Conservation (phyloP, 768 basidiomycete genomes). For the Pholiota molesta region DNA sequence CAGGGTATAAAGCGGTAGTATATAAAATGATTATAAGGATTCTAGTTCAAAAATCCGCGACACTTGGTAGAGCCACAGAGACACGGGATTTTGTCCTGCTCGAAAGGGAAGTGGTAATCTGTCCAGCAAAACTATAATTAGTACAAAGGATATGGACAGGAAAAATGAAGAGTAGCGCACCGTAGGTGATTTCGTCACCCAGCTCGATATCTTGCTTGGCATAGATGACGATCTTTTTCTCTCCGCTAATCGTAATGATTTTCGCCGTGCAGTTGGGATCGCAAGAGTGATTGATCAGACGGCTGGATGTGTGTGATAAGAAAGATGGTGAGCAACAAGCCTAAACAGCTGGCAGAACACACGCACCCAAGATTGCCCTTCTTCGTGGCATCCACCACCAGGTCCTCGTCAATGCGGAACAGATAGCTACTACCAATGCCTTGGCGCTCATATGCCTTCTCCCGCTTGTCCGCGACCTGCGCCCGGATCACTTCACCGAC, state of each 20-base stretch:
- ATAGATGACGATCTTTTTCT: constrained; percentile 99
- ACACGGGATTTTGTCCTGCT: constrained; percentile 96
- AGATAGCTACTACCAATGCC: constrained; percentile 98
- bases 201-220: constrained; percentile 95
- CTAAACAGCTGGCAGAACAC: constrained; percentile 10
- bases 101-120: constrained; percentile 99
- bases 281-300: constrained; percentile 98
- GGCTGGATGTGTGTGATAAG: constrained; percentile 47
- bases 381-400: constrained; percentile 98
- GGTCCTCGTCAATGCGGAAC: constrained; percentile 96
- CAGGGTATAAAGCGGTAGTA: constrained; percentile 22
- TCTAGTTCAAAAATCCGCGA: constrained; percentile 95
- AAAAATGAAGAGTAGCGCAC: constrained; percentile 45
- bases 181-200: constrained; percentile 98
- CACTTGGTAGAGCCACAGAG: constrained; percentile 89
- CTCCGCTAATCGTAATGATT: constrained; percentile 88
- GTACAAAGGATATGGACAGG: background rate
- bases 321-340: constrained; percentile 11
- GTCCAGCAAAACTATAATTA: constrained; percentile 8
- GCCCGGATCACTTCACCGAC: constrained; percentile 97
- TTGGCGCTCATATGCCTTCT: constrained; percentile 95
- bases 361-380: constrained; percentile 97
- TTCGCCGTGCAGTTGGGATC: constrained; percentile 93
- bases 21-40: constrained; percentile 9
- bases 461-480: constrained; percentile 93